Base-by-base conservation (phyloP, 148 eudicot genomes). In the Diospyros lotus region DNA sequence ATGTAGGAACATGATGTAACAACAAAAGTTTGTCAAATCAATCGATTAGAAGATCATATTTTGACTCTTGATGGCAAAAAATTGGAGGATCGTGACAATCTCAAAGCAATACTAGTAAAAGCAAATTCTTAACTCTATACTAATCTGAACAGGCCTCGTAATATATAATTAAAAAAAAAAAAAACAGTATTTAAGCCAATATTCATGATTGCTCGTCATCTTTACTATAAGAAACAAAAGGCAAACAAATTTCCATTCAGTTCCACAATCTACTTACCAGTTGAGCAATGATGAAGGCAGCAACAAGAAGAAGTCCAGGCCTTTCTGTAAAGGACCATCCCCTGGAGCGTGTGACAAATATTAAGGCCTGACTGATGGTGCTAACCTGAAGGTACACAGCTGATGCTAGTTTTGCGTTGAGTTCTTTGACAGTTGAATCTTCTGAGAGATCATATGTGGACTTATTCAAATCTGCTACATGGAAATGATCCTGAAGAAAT, bases 261-360 rank as follows among this genome's bases (percentile, higher is more conserved):
- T 18, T 38, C 8, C 42, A 9, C 38, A 56, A 68, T 4, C 44
- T 40, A 50, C 12, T 67, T 85, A 89, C 96, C 87, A 91, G 59
- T 79, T 91, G 96, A 74, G 96, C 96, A 55, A 91, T 76, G 72
- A 91, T 80, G 71, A 91, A 91, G 65, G 97, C 97, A 41, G 76
- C 70, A n/a, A 90, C 85, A 40, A 92, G 92, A 44, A 92, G 85
- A 39, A 86, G 80, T 38, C 97, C 97, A 2, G 97, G 94, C 14
- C 97, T 83, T 87, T 92, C 97, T 41, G 71, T 75, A 71, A 88
- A 90, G 3, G 94, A 92, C 92, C 93, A 92, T 11, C 97, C 85
- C 58, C 94, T 65, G 1, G 97, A 87, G 28, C 97, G 92, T 17
- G 97, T 92, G 28, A 92, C 94, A 69, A 92, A 92, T 8, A 92